Percentiles rank a stretch among this genome's conserved stretches.
These are phyloP conservation scores for Dissophora ornata DNA, from an alignment of 192 early-diverging fungal genomes.

Conservation along the genomic window DNA sequence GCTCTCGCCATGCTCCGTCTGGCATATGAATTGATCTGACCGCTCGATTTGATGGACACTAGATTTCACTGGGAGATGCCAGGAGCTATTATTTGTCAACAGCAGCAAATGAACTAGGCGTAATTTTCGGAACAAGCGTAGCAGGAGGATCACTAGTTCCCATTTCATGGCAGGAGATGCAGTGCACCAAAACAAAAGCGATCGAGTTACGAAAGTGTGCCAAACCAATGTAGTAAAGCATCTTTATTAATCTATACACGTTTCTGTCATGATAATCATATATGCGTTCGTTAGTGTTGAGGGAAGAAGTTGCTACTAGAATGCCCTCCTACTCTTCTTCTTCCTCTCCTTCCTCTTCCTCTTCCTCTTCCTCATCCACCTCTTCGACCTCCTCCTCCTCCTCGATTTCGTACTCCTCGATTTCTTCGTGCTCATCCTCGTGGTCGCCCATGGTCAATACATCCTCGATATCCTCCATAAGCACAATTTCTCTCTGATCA, in stretches of 20 bases:
- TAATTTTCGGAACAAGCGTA: slow-evolving; percentile 90
- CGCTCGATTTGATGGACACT: too few species aligned
- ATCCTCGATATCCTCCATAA: slow-evolving; percentile 31
- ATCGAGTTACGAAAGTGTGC: slow-evolving; percentile 96
- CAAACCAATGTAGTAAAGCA: slow-evolving; percentile 73
- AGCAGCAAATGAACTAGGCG: slow-evolving; percentile 92
- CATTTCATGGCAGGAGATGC: slow-evolving; percentile 98
- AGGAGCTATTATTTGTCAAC: slow-evolving; percentile 93
- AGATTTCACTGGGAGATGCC: slow-evolving; percentile 94
- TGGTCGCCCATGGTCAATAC: slow-evolving; percentile 3
- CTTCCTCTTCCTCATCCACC: slow-evolving; percentile 4
- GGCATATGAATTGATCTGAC: too few species aligned
- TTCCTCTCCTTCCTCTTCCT: slow-evolving; percentile 2
- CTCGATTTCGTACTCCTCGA: slow-evolving; percentile 10
- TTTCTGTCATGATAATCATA: too few species aligned
- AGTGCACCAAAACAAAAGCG: slow-evolving; percentile 88
- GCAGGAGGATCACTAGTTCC: slow-evolving; percentile 90
- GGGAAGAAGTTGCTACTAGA: not conserved
- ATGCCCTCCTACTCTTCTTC: too few species aligned
- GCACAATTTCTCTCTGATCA: slow-evolving; percentile 54
- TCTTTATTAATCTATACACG: not conserved
- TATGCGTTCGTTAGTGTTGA: not conserved
- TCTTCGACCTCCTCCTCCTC: slow-evolving; percentile 3
- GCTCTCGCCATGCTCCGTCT: too few species aligned
- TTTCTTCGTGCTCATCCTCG: slow-evolving; percentile 23